Percentiles rank a stretch among this genome's conserved stretches.
Conservation (phyloP, 2,329 filamentous ascomycete species). For the Penicillium sp. region DNA sequence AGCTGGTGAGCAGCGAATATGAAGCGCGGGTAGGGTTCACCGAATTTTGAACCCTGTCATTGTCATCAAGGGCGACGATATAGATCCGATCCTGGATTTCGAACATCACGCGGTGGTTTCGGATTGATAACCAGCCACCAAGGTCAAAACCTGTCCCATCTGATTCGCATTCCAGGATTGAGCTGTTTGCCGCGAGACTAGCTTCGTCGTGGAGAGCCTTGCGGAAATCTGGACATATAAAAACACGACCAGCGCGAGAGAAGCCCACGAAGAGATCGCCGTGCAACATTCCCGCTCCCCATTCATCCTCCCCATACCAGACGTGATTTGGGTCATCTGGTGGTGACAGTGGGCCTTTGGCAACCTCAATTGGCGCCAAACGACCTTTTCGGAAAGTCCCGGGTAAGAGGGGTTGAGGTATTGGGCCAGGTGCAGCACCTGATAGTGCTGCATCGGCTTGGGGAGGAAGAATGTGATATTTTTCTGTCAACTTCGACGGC, state of each 20-base stretch:
- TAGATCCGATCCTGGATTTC: slow-evolving; percentile 48
- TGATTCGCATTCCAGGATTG: slow-evolving; percentile 45
- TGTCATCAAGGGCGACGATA: slow-evolving; percentile 42
- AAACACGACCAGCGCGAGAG: slow-evolving; percentile 45
- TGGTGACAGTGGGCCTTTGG: slow-evolving; percentile 27
- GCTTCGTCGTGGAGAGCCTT: slow-evolving; percentile 34
- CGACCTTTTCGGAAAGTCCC: slow-evolving; percentile 26
- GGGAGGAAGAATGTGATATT: slow-evolving; percentile 38
- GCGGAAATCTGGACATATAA: slow-evolving; percentile 49
- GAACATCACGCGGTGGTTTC: slow-evolving; percentile 45
- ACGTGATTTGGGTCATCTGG: slow-evolving; percentile 27
- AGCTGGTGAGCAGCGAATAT: slow-evolving; percentile 38
- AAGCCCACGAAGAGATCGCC: slow-evolving; percentile 47
- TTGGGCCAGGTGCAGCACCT: slow-evolving; percentile 24
- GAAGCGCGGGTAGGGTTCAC: slow-evolving; percentile 27
- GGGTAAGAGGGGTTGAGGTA: slow-evolving; percentile 19
- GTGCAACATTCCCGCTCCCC: slow-evolving; percentile 49
- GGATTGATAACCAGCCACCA: slow-evolving; percentile 49
- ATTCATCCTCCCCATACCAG: slow-evolving; percentile 44
- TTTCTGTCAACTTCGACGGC: slow-evolving; percentile 34
- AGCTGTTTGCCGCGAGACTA: slow-evolving; percentile 29
- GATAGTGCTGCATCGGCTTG: slow-evolving; percentile 21
- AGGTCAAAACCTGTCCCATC: slow-evolving; percentile 46
- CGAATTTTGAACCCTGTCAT: slow-evolving; percentile 28
- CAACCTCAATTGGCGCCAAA: slow-evolving; percentile 30